phyloP scores from a whole-genome alignment of 2,329 filamentous ascomycete species.

The Remersonia thermophila region DNA sequence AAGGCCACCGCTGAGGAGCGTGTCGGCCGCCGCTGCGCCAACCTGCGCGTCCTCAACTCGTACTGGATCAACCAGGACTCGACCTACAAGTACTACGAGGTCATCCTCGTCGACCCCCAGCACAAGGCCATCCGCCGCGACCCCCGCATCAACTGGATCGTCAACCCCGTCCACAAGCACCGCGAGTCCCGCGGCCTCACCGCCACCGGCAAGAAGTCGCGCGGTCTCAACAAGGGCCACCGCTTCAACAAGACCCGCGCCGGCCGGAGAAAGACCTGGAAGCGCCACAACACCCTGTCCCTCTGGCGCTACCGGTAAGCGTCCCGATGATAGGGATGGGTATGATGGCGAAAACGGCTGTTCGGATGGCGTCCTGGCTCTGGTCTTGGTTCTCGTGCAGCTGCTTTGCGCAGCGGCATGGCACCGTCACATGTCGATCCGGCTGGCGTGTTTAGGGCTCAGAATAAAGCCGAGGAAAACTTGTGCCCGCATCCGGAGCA shows the following conservation, averaged over 20 bases:
- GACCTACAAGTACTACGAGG: constrained; percentile 99
- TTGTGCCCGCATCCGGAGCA: too few relatives aligned
- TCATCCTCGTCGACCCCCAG: constrained; percentile 98
- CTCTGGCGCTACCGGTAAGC: constrained; percentile 93
- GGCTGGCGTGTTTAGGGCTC: too few relatives aligned
- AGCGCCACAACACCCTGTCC: constrained; percentile 98
- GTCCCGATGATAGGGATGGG: constrained; percentile 3
- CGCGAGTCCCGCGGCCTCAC: constrained; percentile 96
- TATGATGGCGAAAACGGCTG: constrained; percentile 1
- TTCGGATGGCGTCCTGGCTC: constrained; percentile 6
- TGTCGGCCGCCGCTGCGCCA: constrained; percentile 97
- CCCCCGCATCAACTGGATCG: constrained; percentile 99
- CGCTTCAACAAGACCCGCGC: constrained; percentile 97
- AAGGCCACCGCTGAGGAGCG: constrained; percentile 97
- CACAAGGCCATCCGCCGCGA: constrained; percentile 99
- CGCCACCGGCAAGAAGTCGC: constrained; percentile 97
- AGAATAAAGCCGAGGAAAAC: too few relatives aligned
- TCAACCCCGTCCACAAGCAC: constrained; percentile 99
- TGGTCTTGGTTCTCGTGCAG: constrained; percentile 9
- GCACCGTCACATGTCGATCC: not conserved
- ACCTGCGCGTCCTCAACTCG: constrained; percentile 98
- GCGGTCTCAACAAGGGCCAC: constrained; percentile 98
- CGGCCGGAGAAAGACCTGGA: constrained; percentile 99
- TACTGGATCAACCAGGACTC: constrained; percentile 99
- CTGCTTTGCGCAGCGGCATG: constrained; percentile 11